Evolutionary conservation across 2,329 filamentous ascomycete genomes (phyloP).

Genomic region (Xylariaceae sp.): DNA sequence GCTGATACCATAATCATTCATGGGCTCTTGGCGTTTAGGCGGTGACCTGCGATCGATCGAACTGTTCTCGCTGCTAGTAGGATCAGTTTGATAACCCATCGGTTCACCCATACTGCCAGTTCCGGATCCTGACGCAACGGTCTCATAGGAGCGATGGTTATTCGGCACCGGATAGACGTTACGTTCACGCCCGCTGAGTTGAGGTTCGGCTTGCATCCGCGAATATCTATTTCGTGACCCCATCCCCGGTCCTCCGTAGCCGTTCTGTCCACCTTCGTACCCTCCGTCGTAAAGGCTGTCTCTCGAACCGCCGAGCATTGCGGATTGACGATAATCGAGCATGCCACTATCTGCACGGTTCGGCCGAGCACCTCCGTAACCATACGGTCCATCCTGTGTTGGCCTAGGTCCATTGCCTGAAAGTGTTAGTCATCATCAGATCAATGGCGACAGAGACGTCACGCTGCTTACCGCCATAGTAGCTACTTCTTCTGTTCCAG

Average conservation of each 20-base stretch:
- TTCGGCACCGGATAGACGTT: conserved; percentile 53
- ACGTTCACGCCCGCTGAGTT: conserved; percentile 39
- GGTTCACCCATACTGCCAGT: conserved; percentile 72
- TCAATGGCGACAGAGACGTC: conserved; percentile 2
- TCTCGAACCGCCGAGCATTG: conserved; percentile 31
- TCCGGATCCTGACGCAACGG: conserved; percentile 71
- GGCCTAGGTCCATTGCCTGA: conserved; percentile 42
- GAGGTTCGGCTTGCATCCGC: conserved; percentile 47
- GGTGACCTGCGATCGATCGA: conserved; percentile 74
- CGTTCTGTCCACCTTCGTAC: conserved; percentile 31
- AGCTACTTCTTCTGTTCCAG: conserved; percentile 53
- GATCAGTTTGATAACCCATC: conserved; percentile 79
- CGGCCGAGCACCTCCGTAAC: conserved; percentile 39
- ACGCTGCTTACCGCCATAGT: conserved; percentile 26
- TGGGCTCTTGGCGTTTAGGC: conserved; percentile 51
- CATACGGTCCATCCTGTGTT: conserved; percentile 53
- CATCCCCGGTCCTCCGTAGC: conserved; percentile 31
- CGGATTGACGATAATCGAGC: conserved; percentile 37
- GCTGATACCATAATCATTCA: conserved; percentile 64
- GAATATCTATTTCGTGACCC: conserved; percentile 33
- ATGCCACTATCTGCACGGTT: conserved; percentile 41
- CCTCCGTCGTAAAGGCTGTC: conserved; percentile 43
- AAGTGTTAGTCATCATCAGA: conserved; percentile 12
- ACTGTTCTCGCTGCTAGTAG: conserved; percentile 84
- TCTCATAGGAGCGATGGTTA: conserved; percentile 83